phyloP scores from a whole-genome alignment of 2,329 filamentous ascomycete genomes.

The Monilinia laxa region DNA sequence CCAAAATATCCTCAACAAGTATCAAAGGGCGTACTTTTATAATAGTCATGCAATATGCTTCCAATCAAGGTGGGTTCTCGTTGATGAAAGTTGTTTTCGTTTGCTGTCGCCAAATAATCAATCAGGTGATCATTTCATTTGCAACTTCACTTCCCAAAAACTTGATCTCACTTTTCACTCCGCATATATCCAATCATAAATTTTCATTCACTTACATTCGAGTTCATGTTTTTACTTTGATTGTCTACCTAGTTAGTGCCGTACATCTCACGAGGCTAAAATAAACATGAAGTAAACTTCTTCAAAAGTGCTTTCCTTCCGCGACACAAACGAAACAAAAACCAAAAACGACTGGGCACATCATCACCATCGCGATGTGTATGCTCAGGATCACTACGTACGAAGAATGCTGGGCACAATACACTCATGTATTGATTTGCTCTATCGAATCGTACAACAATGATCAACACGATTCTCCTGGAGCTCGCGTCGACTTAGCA shows the following conservation, averaged over 20 bases:
- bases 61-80: background rate
- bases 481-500: background rate
- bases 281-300: background rate
- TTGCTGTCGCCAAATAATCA: background rate
- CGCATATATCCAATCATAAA: background rate
- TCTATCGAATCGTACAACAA: background rate
- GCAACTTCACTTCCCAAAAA: background rate
- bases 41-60: background rate
- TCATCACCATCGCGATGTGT: constrained; percentile 1
- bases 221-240: background rate
- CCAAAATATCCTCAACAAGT: background rate
- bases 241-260: background rate
- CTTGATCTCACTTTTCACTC: background rate
- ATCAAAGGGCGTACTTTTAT: background rate
- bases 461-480: background rate
- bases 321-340: background rate
- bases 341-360: background rate
- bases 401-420: constrained; percentile 12
- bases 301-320: background rate
- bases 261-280: background rate
- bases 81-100: background rate
- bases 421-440: constrained; percentile 14
- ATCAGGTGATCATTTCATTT: constrained; percentile 4
- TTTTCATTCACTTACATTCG: no score
- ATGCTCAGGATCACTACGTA: constrained; percentile 6